These are phyloP conservation scores for Coemansia sp. DNA, from an alignment of 192 early-diverging fungal species.

Conservation along the genomic window DNA sequence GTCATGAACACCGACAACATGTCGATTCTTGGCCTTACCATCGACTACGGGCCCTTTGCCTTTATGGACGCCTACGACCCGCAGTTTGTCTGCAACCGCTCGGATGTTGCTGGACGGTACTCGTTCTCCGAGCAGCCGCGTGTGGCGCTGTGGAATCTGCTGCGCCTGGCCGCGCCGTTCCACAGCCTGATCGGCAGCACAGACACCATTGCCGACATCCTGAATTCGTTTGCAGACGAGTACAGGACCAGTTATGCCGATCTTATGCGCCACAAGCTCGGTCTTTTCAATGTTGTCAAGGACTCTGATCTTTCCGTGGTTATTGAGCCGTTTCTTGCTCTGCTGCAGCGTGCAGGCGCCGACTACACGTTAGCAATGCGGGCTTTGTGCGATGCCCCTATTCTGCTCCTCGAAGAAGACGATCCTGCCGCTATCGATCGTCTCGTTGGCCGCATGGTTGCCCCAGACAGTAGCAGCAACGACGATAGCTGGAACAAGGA, in stretches of 20 bases:
- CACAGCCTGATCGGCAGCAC: constrained; percentile 61
- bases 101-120: constrained; percentile 74
- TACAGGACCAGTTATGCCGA: constrained; percentile 50
- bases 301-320: constrained; percentile 59
- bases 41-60: constrained; percentile 86
- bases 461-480: constrained; percentile 9
- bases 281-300: constrained; percentile 28
- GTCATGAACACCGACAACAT: constrained; percentile 96
- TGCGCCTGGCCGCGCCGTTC: constrained; percentile 66
- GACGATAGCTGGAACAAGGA: constrained; percentile 16
- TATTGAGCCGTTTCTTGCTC: constrained; percentile 66
- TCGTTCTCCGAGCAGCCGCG: constrained; percentile 75
- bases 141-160: constrained; percentile 79
- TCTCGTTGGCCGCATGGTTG: constrained; percentile 9
- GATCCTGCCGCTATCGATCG: background rate
- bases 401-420: background rate
- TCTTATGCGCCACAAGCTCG: constrained; percentile 67
- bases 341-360: constrained; percentile 60
- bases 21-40: constrained; percentile 77
- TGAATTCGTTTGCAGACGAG: constrained; percentile 56
- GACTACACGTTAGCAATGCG: constrained; percentile 82
- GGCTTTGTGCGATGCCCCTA: constrained; percentile 58
- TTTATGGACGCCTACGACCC: constrained; percentile 87
- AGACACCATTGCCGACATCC: constrained; percentile 42
- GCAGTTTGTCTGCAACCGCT: constrained; percentile 74